Conservation (phyloP, 2,329 filamentous ascomycete species). For the Fusarium concolor region DNA sequence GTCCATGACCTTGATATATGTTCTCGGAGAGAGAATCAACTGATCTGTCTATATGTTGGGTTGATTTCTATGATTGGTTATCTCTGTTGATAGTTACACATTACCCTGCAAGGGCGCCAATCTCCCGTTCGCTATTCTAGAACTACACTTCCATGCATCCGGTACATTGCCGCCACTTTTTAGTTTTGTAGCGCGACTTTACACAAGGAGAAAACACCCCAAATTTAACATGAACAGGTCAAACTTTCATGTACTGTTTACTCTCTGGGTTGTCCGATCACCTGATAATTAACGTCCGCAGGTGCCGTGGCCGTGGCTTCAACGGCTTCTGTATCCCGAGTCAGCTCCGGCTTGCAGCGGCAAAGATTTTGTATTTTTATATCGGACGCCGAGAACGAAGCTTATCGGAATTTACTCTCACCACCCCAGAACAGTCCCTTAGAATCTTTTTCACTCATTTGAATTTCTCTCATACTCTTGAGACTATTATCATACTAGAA, state of each 20-base stretch:
- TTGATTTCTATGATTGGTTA: too few relatives aligned
- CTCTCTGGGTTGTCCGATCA: conserved; percentile 11
- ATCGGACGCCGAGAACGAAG: conserved; percentile 16
- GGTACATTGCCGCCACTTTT: conserved; percentile 27
- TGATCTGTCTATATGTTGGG: too few relatives aligned
- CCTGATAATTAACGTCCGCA: conserved; percentile 23
- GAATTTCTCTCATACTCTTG: background rate
- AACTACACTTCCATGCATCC: conserved; percentile 9
- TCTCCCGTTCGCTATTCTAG: conserved; percentile 1
- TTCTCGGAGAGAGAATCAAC: too few relatives aligned
- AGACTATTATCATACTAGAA: background rate
- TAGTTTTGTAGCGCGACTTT: conserved; percentile 28
- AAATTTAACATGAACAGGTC: background rate
- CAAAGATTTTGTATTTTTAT: conserved; percentile 38
- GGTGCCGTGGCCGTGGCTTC: conserved; percentile 10
- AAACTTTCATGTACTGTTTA: conserved; percentile 6
- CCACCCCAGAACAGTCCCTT: background rate
- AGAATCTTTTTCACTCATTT: background rate
- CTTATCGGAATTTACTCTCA: conserved; percentile 9
- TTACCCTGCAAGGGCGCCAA: too few relatives aligned
- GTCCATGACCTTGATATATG: too few relatives aligned
- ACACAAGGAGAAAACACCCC: background rate
- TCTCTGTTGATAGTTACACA: too few relatives aligned
- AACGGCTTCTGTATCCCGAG: conserved; percentile 30
- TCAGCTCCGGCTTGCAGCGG: conserved; percentile 46